Conservation (phyloP, 2,329 filamentous ascomycete species). For the Claviceps capensis region DNA sequence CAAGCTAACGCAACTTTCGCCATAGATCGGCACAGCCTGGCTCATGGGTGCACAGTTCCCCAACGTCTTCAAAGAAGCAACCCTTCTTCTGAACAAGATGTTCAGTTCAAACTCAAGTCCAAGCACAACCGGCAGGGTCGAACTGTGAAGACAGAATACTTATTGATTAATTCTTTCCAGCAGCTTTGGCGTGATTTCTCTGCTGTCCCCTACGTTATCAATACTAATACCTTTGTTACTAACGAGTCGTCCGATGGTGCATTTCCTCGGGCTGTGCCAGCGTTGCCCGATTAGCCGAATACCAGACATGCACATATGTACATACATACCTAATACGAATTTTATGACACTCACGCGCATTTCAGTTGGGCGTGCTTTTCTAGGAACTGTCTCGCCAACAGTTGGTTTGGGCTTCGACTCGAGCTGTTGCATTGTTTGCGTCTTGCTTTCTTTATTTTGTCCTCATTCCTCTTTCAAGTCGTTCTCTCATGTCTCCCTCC, state of each 20-base stretch:
- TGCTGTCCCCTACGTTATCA: not conserved
- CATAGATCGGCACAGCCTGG: slow-evolving; percentile 64
- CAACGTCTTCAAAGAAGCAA: slow-evolving; percentile 17
- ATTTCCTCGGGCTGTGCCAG: not conserved
- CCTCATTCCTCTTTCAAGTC: not conserved
- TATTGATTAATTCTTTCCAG: not conserved
- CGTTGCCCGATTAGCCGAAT: no score
- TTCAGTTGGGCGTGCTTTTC: not conserved
- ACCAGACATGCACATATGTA: not conserved
- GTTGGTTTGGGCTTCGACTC: not conserved
- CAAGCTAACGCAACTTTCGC: not conserved
- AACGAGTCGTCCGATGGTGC: not conserved
- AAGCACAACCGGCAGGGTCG: slow-evolving; percentile 18
- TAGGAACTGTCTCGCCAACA: not conserved
- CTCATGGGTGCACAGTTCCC: slow-evolving; percentile 74
- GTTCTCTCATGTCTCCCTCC: slow-evolving; percentile 7
- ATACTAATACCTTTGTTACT: not conserved
- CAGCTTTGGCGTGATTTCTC: not conserved
- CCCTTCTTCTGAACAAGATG: slow-evolving; percentile 10
- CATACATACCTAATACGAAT: not conserved
- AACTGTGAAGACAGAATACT: slow-evolving; percentile 16
- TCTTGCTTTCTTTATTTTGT: not conserved
- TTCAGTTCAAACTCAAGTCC: slow-evolving; percentile 6
- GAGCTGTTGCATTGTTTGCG: not conserved
- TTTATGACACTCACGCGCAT: not conserved